Conservation (phyloP, 1,139 yeast genomes). For the Tardiomyces depauwii region DNA sequence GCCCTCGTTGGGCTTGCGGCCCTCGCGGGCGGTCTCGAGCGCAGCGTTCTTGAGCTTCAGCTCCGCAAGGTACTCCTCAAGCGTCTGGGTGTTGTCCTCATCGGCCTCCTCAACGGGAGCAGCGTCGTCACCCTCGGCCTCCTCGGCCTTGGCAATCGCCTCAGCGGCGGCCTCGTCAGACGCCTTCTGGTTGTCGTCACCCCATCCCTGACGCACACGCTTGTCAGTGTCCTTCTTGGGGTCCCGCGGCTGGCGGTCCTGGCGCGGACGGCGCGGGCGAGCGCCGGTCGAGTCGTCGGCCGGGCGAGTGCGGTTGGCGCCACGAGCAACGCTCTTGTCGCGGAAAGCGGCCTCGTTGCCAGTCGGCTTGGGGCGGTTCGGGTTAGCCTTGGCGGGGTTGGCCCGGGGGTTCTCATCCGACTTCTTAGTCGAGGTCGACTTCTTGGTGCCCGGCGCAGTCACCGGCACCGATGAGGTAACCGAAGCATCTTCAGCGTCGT, state of each 20-base stretch:
- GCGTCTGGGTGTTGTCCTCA: constrained; percentile 37
- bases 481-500: constrained; percentile 7
- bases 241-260: constrained; percentile 69
- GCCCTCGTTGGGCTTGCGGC: constrained; percentile 52
- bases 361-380: constrained; percentile 37
- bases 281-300: constrained; percentile 39
- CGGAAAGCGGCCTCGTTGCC: constrained; percentile 90
- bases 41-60: constrained; percentile 29
- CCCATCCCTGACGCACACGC: constrained; percentile 82
- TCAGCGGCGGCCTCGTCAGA: constrained; percentile 57
- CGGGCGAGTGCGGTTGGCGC: constrained; percentile 44
- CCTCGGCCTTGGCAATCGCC: constrained; percentile 45
- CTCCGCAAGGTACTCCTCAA: constrained; percentile 65
- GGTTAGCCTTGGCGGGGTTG: constrained; percentile 39
- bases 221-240: constrained; percentile 77
- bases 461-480: constrained; percentile 8
- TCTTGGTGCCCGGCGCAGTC: constrained; percentile 47
- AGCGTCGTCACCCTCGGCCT: constrained; percentile 27
- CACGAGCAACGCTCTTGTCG: constrained; percentile 52
- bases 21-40: constrained; percentile 32
- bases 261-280: constrained; percentile 31
- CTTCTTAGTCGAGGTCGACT: constrained; percentile 80
- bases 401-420: constrained; percentile 80
- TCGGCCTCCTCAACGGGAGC: constrained; percentile 20
- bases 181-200: constrained; percentile 47